Evolutionary conservation across 1,284 basidiomycete genomes (phyloP), one percentile per base, ranked within the genome.

Genomic region (Heterobasidion parviporum): DNA sequence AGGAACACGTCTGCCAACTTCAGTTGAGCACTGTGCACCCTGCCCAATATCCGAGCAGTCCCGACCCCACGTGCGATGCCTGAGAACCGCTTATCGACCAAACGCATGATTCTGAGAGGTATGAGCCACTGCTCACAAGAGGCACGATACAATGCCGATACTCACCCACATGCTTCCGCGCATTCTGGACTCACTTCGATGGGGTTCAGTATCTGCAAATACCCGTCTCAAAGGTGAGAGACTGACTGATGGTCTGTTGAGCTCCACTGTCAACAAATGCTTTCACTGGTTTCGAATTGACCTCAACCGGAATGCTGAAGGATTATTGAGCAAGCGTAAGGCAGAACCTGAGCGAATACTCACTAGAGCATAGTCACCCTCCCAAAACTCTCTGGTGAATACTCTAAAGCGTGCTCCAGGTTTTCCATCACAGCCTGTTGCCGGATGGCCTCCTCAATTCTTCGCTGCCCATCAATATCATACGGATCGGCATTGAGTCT

Each of bases 201-300:
- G 10, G 18, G 18, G 35, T 14, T 45, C 51, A 34, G 54, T 61
- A 56, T 55, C 51, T 55, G n/a, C 54, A 50, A 59, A 49, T 50
- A 7, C 10, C 9, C 32, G 18, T 9, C 20, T 35, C 32, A 48
- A 41, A 44, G 18, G 26, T 16, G 50, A 51, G 26, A 32, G 15
- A 74, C 90, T 68, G 61, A 95, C 93, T 97, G 73, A 98, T 98
- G 0, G 96, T 98, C 55, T 87, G 84, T 64, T 99, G 97, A 3
- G 97, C 96, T 32, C 96, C 96, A 61, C 93, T 96, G 68, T 99
- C 96, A 26, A 99, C 97, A 66, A 99, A 99, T 0, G 97, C 97
- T 68, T 95, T 97, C 41, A 98, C 85, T 1, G 87, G 85, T 54
- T 81, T 79, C 0, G 90, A 90, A 65, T 99, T 99, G 3, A 99